Evolutionary conservation across 805 yeast species (phyloP), one percentile per base, ranked within the genome.

Genomic region (Ogataea henricii): DNA sequence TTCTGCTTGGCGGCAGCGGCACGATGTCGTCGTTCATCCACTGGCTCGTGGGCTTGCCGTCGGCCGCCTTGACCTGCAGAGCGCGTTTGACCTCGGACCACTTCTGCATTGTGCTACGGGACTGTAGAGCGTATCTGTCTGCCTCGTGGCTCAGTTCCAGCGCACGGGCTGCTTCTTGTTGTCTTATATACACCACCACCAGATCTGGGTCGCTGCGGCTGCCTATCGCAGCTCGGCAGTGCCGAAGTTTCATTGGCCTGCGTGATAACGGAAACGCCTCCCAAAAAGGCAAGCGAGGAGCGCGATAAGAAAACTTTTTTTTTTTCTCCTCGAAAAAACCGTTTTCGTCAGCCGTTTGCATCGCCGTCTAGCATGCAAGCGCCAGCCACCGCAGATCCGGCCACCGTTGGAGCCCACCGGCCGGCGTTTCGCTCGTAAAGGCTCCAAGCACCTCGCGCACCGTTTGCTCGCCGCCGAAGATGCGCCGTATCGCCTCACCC

Each of bases 1-100:
- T 62, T 51, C 80, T 59, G 7, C 52, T 45, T 2, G 74, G 73
- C 1, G 77, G 77, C 49, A 75, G 58, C 17, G 80, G 79, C 10
- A 72, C 66, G 17, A 75, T 67, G 52, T 76, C 80, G 22, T 67
- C 64, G 35, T 71, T 72, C 17, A 47, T 21, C 54, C 54, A 51
- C 29, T 46, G 42, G 18, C 48, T 40, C 13, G 43, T 20, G 7
- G 47, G 37, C 5, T 17, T 40, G 29, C 48, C 48, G n/a, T 36
- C 26, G 22, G 46, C 14, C 29, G 34, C 38, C 40, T 45, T 47
- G 14, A 51, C 50, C 21, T 42, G 42, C 13, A 43, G 12, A 5
- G 35, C 23, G 2, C 17, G 16, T 10, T 42, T 45, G 8, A 51
- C 5, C 18, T 29, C 34, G 6, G 43, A 6, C 45, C 48, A 47